These are phyloP conservation scores for Didymella segeticola DNA, from an alignment of 2,329 filamentous ascomycete genomes.

Conservation along the genomic window DNA sequence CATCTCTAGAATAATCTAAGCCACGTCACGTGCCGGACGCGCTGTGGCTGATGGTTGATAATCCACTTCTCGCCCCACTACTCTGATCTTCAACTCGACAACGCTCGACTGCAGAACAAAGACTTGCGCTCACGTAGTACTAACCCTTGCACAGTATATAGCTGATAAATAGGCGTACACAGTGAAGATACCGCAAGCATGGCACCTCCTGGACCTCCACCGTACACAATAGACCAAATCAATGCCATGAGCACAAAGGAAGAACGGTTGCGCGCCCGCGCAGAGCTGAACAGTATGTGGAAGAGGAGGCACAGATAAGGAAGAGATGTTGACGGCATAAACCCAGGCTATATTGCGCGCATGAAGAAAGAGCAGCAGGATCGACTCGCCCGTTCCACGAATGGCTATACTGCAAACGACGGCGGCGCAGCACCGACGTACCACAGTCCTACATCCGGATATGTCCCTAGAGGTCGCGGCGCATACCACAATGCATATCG, in stretches of 20 bases:
- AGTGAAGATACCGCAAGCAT: slow-evolving; percentile 18
- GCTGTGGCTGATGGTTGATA: neutral
- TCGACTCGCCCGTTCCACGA: slow-evolving; percentile 12
- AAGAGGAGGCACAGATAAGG: slow-evolving; percentile 10
- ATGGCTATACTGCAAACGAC: slow-evolving; percentile 8
- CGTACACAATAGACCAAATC: slow-evolving; percentile 35
- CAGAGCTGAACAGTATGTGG: slow-evolving; percentile 38
- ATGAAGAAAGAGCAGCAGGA: slow-evolving; percentile 31
- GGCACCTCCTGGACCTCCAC: slow-evolving; percentile 34
- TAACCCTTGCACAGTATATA: slow-evolving; percentile 11
- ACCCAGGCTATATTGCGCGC: slow-evolving; percentile 28
- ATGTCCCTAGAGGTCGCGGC: slow-evolving; percentile 5
- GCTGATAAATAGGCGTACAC: slow-evolving; percentile 11
- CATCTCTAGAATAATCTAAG: neutral
- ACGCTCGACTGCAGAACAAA: slow-evolving; percentile 7
- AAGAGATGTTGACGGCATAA: slow-evolving; percentile 16
- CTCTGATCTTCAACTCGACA: neutral
- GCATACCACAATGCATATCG: neutral
- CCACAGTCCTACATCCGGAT: neutral
- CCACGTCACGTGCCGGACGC: neutral
- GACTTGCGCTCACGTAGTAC: slow-evolving; percentile 18
- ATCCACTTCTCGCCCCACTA: slow-evolving; percentile 5
- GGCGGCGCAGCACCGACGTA: slow-evolving; percentile 1
- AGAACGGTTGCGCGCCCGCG: slow-evolving; percentile 29
- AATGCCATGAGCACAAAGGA: slow-evolving; percentile 30